Base-by-base conservation (phyloP, 208 protist genomes). In the Phytomonas francai region DNA sequence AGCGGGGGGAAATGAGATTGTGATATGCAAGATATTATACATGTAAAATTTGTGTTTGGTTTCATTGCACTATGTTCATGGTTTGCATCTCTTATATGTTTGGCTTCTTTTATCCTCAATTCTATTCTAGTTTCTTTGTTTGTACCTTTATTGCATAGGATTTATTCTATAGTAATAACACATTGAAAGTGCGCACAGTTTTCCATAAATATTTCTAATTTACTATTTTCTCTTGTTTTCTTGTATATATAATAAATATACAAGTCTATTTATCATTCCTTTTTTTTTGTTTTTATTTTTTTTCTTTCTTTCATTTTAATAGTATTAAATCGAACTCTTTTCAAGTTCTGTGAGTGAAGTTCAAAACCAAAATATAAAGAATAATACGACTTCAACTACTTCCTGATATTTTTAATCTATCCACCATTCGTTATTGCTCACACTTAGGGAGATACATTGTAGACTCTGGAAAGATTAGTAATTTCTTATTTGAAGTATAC, bases 401-500 rank as follows among this genome's bases (percentile, higher is more conserved):
- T 29, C 45, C 54, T n/a, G 8, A 49, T 49, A 25, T 63, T 0
- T 65, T 71, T 65, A 19, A 56, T 25, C 61, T 36, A 59, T 65
- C 65, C 36, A 49, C 58, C 29, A 16, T 49, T 69, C 34, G 45
- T 54, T 73, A 3, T 39, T 39, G 34, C 11, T 39, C 34, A 11
- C 34, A 39, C 34, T 4, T 11, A 39, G 7, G 11, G 11, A 11
- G 34, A 11, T 39, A 39, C 4, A 12, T 39, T 39, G 4, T 39
- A 12, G 7, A 39, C 34, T 4, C 11, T 39, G 34, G 11, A 11
- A 39, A 39, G 34, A 39, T 39, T 39, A 39, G 11, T 11, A 4
- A 4, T 39, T 30, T 68, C 60, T 69, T 58, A 27, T 64, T 39
- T 39, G 34, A 11, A 39, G 11, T 12, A 4, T 39, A 39, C 34